Conservation (phyloP, 805 yeast species). For the Debaryomyces castellii region DNA sequence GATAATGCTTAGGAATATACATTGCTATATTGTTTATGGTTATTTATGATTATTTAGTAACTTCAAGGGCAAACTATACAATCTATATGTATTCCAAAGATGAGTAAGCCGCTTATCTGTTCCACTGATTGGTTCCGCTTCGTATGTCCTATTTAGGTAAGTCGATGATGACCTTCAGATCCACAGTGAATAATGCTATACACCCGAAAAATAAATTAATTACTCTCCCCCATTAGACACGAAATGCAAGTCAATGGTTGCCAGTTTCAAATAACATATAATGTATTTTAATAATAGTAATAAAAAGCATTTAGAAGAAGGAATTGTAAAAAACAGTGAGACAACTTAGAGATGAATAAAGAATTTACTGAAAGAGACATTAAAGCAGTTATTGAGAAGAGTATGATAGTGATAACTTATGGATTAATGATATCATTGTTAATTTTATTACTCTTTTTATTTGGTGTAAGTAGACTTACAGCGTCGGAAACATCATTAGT, state of each 20-base stretch:
- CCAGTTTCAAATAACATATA: no score
- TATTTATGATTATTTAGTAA: no score
- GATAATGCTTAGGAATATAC: slow-evolving; percentile 38
- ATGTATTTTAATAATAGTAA: neutral
- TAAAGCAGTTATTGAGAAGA: neutral
- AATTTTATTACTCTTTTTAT: neutral
- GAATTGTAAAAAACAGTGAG: neutral
- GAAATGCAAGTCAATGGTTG: no score
- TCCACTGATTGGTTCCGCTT: neutral
- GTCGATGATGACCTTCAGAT: no score
- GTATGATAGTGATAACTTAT: neutral
- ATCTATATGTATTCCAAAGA: neutral
- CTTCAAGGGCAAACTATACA: neutral
- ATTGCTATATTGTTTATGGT: no score
- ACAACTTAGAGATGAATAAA: neutral
- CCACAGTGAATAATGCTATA: no score
- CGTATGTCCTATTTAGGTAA: neutral
- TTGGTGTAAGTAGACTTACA: neutral
- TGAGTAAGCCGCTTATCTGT: neutral
- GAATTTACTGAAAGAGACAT: neutral
- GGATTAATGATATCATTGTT: neutral
- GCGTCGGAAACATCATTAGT: neutral
- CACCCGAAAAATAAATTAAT: no score
- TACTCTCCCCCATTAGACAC: no score
- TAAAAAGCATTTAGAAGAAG: neutral